Conservation (phyloP, 2,329 filamentous ascomycete genomes). For the Dactylellina cionopaga region DNA sequence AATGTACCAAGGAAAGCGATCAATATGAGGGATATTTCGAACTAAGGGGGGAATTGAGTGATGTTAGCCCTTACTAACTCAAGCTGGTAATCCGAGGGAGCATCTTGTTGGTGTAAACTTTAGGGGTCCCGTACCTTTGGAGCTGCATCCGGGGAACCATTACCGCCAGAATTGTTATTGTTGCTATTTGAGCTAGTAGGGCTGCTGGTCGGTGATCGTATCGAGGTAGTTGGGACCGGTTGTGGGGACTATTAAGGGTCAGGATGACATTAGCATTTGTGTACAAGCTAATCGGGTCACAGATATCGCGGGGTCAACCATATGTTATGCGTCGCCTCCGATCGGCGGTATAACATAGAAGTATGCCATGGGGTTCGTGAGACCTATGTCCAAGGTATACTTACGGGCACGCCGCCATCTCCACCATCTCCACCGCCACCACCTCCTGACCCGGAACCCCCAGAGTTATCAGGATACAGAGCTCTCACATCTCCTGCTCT, state of each 20-base stretch:
- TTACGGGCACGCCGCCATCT: slow-evolving; percentile 39
- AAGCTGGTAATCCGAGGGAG: neutral
- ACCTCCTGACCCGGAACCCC: neutral
- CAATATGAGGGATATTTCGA: slow-evolving; percentile 4
- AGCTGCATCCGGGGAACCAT: slow-evolving; percentile 15
- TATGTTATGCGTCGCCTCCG: too few relatives aligned
- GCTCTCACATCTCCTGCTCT: slow-evolving; percentile 39
- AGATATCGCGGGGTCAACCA: too few relatives aligned
- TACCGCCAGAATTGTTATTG: neutral
- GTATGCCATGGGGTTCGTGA: too few relatives aligned
- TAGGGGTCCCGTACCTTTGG: slow-evolving; percentile 30
- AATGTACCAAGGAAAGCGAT: slow-evolving; percentile 8
- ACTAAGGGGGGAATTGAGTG: neutral
- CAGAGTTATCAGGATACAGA: slow-evolving; percentile 9
- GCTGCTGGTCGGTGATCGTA: slow-evolving; percentile 6
- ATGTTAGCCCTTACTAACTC: slow-evolving; percentile 2
- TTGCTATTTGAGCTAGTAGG: neutral
- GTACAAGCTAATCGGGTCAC: too few relatives aligned
- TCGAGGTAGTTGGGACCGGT: slow-evolving; percentile 18
- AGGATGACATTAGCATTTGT: neutral
- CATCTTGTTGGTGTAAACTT: neutral
- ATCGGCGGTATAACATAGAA: neutral
- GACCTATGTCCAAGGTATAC: neutral
- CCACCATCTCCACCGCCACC: slow-evolving; percentile 16
- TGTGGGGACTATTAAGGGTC: slow-evolving; percentile 27